phyloP scores from a whole-genome alignment of 73 alveolate species.

The Paramecium tetraurelia region DNA sequence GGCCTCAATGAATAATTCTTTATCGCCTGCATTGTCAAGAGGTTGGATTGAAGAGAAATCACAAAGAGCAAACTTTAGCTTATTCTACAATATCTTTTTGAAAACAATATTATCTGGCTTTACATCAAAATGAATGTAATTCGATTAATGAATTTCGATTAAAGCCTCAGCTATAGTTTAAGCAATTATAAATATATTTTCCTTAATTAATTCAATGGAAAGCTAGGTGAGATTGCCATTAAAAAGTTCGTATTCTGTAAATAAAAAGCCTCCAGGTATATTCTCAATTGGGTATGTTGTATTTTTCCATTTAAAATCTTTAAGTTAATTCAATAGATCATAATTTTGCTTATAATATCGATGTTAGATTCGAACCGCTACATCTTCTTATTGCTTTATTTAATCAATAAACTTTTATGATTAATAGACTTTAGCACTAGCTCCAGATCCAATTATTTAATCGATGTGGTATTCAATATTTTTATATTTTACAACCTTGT shows the following conservation, averaged over 20 bases:
- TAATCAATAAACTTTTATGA: neutral
- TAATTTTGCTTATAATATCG: neutral
- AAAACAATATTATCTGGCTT: neutral
- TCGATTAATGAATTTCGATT: neutral
- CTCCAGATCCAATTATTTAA: neutral
- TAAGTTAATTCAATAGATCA: neutral
- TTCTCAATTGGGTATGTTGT: neutral
- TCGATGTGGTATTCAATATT: neutral
- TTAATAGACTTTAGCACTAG: neutral
- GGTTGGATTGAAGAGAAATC: neutral
- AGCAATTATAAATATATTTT: neutral
- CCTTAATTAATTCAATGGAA: neutral
- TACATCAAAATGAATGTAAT: neutral
- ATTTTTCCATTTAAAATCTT: neutral
- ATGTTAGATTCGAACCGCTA: neutral
- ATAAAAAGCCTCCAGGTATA: neutral
- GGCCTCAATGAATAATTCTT: neutral
- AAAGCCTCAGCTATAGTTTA: neutral
- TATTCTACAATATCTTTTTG: neutral
- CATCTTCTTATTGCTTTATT: neutral
- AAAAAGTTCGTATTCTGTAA: neutral
- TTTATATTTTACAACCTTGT: neutral
- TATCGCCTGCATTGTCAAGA: neutral
- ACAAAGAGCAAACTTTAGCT: neutral
- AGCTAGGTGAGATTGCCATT: neutral